These are phyloP conservation scores for Fusarium gaditjirri DNA, from an alignment of 2,329 filamentous ascomycete species.

Conservation along the genomic window DNA sequence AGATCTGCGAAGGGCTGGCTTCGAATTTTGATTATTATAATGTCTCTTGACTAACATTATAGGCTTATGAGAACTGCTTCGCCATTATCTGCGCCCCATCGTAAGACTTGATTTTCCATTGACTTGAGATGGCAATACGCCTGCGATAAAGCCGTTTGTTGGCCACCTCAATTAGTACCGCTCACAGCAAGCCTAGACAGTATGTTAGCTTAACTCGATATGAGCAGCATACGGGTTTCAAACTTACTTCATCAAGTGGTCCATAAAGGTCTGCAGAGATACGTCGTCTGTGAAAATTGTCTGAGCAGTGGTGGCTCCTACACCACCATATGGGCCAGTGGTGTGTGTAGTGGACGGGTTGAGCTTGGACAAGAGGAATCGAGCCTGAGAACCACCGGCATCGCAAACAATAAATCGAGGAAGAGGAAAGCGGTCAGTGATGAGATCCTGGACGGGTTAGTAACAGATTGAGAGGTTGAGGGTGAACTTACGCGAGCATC, in stretches of 20 bases:
- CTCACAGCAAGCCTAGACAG: constrained; percentile 66
- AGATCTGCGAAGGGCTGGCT: not conserved
- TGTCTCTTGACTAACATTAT: not conserved
- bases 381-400: constrained; percentile 96
- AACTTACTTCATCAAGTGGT: constrained; percentile 94
- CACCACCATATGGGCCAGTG: constrained; percentile 88
- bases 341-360: constrained; percentile 98
- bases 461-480: not conserved
- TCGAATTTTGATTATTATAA: constrained; percentile 4
- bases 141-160: not conserved
- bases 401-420: constrained; percentile 99
- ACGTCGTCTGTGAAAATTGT: constrained; percentile 99
- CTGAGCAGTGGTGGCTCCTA: constrained; percentile 85
- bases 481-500: constrained; percentile 81
- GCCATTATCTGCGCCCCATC: not conserved
- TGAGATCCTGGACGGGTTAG: constrained; percentile 76
- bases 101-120: not conserved
- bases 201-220: not conserved
- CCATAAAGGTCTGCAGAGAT: constrained; percentile 98
- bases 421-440: constrained; percentile 96
- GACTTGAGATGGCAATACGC: not conserved
- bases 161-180: constrained; percentile 64
- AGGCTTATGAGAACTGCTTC: not conserved
- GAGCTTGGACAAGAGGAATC: constrained; percentile 95
- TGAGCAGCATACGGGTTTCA: constrained; percentile 45